Evolutionary conservation across 208 protist species (phyloP).

Genomic region (Tetramitus jugosus): DNA sequence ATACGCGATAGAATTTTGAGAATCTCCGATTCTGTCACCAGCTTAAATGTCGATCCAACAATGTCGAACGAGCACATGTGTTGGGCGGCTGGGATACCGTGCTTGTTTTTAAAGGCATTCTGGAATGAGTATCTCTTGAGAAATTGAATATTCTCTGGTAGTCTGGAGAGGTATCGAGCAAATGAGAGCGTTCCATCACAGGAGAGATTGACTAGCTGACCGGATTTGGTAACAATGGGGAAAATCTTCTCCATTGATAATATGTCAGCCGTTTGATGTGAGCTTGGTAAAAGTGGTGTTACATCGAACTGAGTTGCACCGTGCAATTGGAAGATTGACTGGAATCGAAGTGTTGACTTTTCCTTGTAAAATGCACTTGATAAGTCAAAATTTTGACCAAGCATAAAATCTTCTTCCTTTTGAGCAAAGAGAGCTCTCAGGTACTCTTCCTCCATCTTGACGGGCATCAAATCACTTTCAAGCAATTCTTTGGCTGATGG

Average conservation of each 20-base stretch:
- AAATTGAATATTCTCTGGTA: neutral
- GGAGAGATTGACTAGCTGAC: neutral
- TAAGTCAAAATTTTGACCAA: neutral
- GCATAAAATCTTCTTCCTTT: neutral
- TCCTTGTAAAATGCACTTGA: neutral
- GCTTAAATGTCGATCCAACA: neutral
- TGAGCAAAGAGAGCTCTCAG: neutral
- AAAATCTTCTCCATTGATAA: neutral
- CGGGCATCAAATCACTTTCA: neutral
- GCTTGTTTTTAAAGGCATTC: neutral
- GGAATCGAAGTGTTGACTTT: neutral
- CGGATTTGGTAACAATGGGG: neutral
- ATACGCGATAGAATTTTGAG: neutral
- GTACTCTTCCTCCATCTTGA: neutral
- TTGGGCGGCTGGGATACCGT: neutral
- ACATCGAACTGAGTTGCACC: conserved; percentile 1
- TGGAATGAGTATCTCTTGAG: conserved; percentile 5
- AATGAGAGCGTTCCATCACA: neutral
- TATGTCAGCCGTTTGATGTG: neutral
- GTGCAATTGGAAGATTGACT: neutral
- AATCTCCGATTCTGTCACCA: neutral
- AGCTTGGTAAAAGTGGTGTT: neutral
- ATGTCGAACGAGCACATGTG: neutral
- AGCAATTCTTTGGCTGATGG: neutral
- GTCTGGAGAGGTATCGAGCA: neutral